Conservation (phyloP, 179 eudicot species). For the Patellifolia procumbens region DNA sequence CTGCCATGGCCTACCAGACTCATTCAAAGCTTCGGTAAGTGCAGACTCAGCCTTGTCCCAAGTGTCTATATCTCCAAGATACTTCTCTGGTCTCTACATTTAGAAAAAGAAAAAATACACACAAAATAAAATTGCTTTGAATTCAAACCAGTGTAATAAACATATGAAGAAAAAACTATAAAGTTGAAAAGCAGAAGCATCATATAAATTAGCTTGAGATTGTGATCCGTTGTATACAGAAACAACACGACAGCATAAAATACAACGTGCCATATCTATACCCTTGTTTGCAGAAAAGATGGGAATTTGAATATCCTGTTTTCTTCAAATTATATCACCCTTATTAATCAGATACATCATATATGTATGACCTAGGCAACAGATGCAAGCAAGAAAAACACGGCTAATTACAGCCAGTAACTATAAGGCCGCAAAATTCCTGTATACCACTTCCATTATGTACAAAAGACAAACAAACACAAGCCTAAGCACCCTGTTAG, state of each 20-base stretch:
- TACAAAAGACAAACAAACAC: not conserved
- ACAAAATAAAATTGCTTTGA: too few species aligned
- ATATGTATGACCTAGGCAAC: not conserved
- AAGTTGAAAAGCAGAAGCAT: too few species aligned
- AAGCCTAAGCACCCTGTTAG: not conserved
- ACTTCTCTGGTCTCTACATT: slow-evolving; percentile 88
- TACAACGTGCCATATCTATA: not conserved
- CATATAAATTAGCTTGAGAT: too few species aligned
- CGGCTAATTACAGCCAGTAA: not conserved
- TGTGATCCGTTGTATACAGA: not conserved
- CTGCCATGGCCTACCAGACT: slow-evolving; percentile 93
- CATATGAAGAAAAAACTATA: too few species aligned
- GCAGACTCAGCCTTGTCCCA: slow-evolving; percentile 95
- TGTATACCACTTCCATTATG: not conserved
- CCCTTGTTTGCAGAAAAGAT: not conserved
- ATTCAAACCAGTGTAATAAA: too few species aligned
- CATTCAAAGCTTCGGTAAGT: slow-evolving; percentile 82
- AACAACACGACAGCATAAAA: not conserved
- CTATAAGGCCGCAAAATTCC: not conserved
- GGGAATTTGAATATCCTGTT: not conserved
- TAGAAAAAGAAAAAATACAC: not conserved
- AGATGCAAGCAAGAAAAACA: not conserved
- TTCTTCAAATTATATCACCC: not conserved
- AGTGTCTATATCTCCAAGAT: slow-evolving; percentile 71
- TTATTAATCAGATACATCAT: not conserved